These are phyloP conservation scores for Gaultheria prostrata DNA, from an alignment of 148 eudicot genomes.

Conservation along the genomic window DNA sequence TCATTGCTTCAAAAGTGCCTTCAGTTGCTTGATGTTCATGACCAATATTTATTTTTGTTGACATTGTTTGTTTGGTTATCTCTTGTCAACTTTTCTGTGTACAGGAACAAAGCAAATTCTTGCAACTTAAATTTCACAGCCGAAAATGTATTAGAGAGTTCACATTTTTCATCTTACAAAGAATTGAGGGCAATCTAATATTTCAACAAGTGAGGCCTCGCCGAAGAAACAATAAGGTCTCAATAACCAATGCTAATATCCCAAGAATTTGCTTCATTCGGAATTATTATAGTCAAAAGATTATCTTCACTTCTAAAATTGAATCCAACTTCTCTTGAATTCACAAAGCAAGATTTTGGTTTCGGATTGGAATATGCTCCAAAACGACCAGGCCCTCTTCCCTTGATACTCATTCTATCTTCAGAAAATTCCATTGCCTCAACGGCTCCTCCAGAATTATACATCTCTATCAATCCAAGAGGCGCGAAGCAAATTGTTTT, in stretches of 20 bases:
- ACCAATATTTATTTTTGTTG: too few relatives aligned
- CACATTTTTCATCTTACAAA: neutral
- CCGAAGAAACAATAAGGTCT: constrained; percentile 3
- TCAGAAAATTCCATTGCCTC: constrained; percentile 17
- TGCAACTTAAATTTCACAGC: too few relatives aligned
- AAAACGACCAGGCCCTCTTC: constrained; percentile 34
- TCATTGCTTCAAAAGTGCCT: neutral
- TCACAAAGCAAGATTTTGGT: constrained; percentile 35
- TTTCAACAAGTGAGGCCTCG: neutral
- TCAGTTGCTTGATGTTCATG: too few relatives aligned
- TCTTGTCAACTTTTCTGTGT: neutral
- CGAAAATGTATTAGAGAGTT: too few relatives aligned
- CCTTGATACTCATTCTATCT: constrained; percentile 25
- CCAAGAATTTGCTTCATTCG: constrained; percentile 30
- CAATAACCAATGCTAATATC: constrained; percentile 30
- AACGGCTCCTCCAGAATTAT: constrained; percentile 49
- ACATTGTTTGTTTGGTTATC: neutral
- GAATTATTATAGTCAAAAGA: constrained; percentile 31
- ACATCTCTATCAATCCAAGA: constrained; percentile 42
- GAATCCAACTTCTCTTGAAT: constrained; percentile 23
- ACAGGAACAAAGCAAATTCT: too few relatives aligned
- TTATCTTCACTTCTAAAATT: constrained; percentile 19
- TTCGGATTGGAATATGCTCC: constrained; percentile 36
- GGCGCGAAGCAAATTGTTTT: constrained; percentile 28
- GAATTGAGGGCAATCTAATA: neutral